These are phyloP conservation scores for Chiua virens DNA, from an alignment of 768 basidiomycete genomes.

Conservation along the genomic window DNA sequence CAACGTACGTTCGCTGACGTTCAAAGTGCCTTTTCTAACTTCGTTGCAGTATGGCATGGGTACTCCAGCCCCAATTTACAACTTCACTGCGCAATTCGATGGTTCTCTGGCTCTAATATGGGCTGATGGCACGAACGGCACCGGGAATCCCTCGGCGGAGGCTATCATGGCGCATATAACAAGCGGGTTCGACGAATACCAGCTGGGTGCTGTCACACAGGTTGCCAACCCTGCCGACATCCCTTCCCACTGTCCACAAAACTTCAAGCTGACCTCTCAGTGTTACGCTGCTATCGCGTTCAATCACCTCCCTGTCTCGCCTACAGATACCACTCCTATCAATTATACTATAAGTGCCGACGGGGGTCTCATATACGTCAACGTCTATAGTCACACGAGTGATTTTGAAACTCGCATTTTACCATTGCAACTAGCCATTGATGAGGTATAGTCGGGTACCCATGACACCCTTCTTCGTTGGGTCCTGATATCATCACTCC, in stretches of 20 bases:
- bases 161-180: constrained; percentile 65
- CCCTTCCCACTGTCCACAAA: constrained; percentile 61
- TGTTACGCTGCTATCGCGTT: constrained; percentile 73
- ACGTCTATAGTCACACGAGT: constrained; percentile 64
- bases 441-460: constrained; percentile 44
- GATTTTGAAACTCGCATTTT: constrained; percentile 68
- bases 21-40: neutral
- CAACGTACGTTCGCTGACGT: constrained; percentile 44
- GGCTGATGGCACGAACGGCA: constrained; percentile 65
- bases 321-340: constrained; percentile 35
- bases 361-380: constrained; percentile 59
- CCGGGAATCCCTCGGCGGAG: constrained; percentile 50
- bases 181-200: constrained; percentile 45
- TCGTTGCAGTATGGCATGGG: constrained; percentile 61
- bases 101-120: constrained; percentile 56
- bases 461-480: neutral
- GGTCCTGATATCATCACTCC: neutral
- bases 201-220: constrained; percentile 50
- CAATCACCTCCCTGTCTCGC: constrained; percentile 48
- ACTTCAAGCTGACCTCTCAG: constrained; percentile 66
- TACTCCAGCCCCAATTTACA: constrained; percentile 46
- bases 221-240: constrained; percentile 50
- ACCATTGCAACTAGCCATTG: constrained; percentile 77
- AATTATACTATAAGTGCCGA: constrained; percentile 75
- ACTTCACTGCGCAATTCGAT: constrained; percentile 51